Percentiles rank a stretch among this genome's conserved stretches.
phyloP scores from a whole-genome alignment of 495 filamentous ascomycete genomes.

The Tuber aestivum region DNA sequence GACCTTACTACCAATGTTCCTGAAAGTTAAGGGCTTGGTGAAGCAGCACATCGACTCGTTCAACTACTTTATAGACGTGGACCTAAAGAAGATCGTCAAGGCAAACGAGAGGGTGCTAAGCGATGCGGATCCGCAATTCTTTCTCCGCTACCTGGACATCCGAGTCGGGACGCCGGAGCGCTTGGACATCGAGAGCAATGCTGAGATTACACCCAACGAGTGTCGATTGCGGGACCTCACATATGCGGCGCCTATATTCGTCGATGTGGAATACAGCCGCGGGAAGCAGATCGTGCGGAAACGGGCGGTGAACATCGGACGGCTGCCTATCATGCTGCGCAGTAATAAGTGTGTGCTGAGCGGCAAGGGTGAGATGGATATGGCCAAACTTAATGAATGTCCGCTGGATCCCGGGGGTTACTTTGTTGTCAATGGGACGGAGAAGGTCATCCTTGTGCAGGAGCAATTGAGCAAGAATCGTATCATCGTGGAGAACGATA shows the following conservation, averaged over 20 bases:
- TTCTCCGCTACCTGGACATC: conserved; percentile 76
- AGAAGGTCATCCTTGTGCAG: conserved; percentile 97
- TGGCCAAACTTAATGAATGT: conserved; percentile 86
- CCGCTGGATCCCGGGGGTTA: conserved; percentile 94
- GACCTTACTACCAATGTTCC: conserved; percentile 89
- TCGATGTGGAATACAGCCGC: conserved; percentile 79
- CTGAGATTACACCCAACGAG: conserved; percentile 80
- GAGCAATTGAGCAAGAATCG: conserved; percentile 98
- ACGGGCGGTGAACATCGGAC: conserved; percentile 69
- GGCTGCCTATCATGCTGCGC: conserved; percentile 93
- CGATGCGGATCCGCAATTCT: conserved; percentile 82
- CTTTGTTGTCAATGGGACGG: conserved; percentile 78
- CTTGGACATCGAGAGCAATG: conserved; percentile 60
- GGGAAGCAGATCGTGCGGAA: conserved; percentile 64
- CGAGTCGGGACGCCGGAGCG: conserved; percentile 73
- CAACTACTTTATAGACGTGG: conserved; percentile 92
- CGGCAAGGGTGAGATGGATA: conserved; percentile 70
- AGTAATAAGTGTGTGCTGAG: conserved; percentile 84
- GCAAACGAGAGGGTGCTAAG: conserved; percentile 78
- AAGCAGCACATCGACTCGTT: conserved; percentile 99
- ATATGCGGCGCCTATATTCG: conserved; percentile 84
- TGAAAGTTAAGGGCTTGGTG: conserved; percentile 93
- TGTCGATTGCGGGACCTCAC: conserved; percentile 92
- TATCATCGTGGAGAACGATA: conserved; percentile 89
- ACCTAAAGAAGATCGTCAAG: conserved; percentile 90